Conservation (phyloP, 768 basidiomycete species). For the Lactarius akahatsu region DNA sequence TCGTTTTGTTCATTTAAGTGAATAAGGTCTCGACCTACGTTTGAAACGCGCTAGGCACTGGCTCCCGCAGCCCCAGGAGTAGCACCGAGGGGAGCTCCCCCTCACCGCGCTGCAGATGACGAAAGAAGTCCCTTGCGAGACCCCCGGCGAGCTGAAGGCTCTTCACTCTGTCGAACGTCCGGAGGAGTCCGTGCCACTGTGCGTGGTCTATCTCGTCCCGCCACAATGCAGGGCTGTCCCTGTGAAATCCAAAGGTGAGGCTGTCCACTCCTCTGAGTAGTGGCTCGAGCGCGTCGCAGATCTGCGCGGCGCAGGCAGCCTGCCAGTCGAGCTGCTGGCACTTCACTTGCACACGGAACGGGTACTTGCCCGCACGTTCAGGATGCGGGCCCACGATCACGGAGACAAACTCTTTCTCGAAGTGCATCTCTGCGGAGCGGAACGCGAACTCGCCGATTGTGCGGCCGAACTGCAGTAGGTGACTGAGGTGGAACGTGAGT, state of each 20-base stretch:
- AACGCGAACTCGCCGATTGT: background rate
- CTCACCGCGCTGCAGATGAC: background rate
- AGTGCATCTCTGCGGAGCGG: background rate
- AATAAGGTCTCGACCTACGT: background rate
- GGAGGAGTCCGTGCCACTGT: background rate
- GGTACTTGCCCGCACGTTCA: background rate
- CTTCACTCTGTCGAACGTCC: background rate
- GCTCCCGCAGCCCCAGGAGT: background rate
- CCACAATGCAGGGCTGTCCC: background rate
- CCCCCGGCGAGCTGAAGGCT: background rate
- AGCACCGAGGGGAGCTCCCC: background rate
- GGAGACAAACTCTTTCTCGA: background rate
- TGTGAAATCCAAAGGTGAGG: constrained; percentile 8
- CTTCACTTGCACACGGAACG: background rate
- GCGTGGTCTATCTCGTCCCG: background rate
- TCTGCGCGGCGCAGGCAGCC: background rate
- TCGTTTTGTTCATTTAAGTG: background rate
- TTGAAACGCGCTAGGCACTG: background rate
- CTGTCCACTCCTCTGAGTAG: background rate
- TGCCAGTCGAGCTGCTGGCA: constrained; percentile 3
- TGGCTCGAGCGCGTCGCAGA: constrained; percentile 3
- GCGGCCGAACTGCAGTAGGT: background rate
- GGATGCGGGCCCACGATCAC: background rate
- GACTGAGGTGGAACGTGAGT: background rate
- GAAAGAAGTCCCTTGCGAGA: background rate